These are phyloP conservation scores for Escallonia herrerae DNA, from an alignment of 129 eudicot genomes.

Conservation along the genomic window DNA sequence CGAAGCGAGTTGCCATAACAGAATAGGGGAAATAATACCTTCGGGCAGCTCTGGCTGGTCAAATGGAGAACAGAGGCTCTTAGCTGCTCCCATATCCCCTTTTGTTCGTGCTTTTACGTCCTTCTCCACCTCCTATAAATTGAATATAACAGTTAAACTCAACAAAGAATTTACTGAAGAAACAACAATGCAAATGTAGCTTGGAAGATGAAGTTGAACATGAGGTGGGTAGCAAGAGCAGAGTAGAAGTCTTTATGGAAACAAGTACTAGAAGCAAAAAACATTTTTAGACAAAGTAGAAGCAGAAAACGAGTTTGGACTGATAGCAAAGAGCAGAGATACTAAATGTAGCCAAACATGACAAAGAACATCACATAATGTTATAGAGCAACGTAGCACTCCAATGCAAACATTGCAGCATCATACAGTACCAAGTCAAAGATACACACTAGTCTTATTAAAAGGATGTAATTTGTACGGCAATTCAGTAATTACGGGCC, in stretches of 20 bases:
- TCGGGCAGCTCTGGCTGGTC: conserved; percentile 69
- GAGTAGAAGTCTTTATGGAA: too few species aligned
- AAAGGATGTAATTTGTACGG: neutral
- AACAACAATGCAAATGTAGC: neutral
- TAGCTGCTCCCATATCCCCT: conserved; percentile 82
- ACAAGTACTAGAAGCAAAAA: neutral
- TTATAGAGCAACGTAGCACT: neutral
- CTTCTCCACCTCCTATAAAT: conserved; percentile 61
- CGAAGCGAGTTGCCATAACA: too few species aligned
- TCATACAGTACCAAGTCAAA: neutral
- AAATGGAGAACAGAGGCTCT: conserved; percentile 69
- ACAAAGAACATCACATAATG: neutral
- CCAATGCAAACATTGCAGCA: neutral
- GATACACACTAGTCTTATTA: neutral
- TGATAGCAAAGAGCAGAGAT: too few species aligned
- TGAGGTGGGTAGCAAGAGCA: too few species aligned
- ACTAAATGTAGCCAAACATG: neutral
- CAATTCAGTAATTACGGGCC: neutral
- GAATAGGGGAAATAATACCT: conserved; percentile 27
- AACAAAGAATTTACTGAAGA: neutral
- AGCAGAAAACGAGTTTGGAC: too few species aligned
- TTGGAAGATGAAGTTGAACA: too few species aligned
- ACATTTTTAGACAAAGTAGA: neutral
- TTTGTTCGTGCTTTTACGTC: conserved; percentile 66
- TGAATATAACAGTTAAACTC: neutral